These are phyloP conservation scores for Stagonosporopsis chrysanthemi DNA, from an alignment of 2,329 filamentous ascomycete genomes.

Conservation along the genomic window DNA sequence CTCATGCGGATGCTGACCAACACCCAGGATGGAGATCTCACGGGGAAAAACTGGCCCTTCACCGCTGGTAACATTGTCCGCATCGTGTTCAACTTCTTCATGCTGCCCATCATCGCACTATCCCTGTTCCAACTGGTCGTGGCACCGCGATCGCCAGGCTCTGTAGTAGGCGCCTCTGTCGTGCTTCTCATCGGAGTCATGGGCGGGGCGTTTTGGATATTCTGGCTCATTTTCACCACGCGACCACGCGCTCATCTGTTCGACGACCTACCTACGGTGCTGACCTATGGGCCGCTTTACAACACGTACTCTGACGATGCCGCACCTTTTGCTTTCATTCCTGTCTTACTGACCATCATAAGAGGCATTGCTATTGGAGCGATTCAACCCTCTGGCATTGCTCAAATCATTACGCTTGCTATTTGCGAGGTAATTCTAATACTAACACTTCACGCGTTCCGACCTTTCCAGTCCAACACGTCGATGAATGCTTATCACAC, in stretches of 20 bases:
- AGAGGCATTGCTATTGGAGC: conserved; percentile 91
- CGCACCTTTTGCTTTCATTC: conserved; percentile 86
- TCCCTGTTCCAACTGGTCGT: conserved; percentile 93
- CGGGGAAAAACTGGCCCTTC: conserved; percentile 91
- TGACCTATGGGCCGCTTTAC: conserved; percentile 91
- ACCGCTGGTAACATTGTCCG: conserved; percentile 67
- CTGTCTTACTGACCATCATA: conserved; percentile 82
- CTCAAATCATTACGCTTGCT: conserved; percentile 88
- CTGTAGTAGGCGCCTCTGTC: conserved; percentile 76
- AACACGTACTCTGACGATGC: conserved; percentile 97
- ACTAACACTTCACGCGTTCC: conserved; percentile 85
- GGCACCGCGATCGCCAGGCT: conserved; percentile 70
- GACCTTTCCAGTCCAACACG: conserved; percentile 86
- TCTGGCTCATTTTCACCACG: conserved; percentile 80
- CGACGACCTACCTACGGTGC: conserved; percentile 87
- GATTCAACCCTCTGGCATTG: conserved; percentile 89
- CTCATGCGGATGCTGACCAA: conserved; percentile 73
- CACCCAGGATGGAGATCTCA: conserved; percentile 83
- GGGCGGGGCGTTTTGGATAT: conserved; percentile 77
- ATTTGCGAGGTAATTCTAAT: conserved; percentile 94
- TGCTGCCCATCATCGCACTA: conserved; percentile 83
- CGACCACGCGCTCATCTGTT: conserved; percentile 87
- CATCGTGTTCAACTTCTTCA: conserved; percentile 89
- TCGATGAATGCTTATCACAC: conserved; percentile 98
- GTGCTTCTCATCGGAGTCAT: conserved; percentile 77